Evolutionary conservation across 148 eudicot species (phyloP), one percentile per base, ranked within the genome.

Genomic region (Fagopyrum homotropicum): DNA sequence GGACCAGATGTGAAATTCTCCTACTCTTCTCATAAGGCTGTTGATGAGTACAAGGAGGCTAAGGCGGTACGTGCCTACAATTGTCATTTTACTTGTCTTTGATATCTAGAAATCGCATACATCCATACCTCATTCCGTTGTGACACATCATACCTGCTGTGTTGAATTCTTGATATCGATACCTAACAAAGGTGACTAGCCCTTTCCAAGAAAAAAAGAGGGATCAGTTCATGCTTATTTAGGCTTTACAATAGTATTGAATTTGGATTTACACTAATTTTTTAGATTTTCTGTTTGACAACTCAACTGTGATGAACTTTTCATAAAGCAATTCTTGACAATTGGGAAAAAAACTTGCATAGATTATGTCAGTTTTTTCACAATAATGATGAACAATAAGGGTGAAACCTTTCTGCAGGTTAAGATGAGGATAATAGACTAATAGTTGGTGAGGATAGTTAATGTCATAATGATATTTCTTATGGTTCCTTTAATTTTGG

Each of bases 21-120:
- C 19, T 91, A 91, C 75, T 82, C 91, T 69, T 89, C 90, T 19
- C 97, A 88, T 89, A 89, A 91, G 86, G 93, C 94, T 49, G 90
- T 91, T 48, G 77, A 81, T 11, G 97, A 91, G 76, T 91, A 85
- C 80, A 89, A 88, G 87, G 93, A 86, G 72, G 94, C 92, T 57
- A 89, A 89, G 82, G 89, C 86, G 77, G 97, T 91, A 88, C 69
- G 91, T 82, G 17, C 75, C 40, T 35, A 35, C 40, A 72, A 56
- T 56, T 5, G 3, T 49, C 44, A 50, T 51, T 73, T 52, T 52
- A 49, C 1, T 29, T 19, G 40, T 35, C 40, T 35, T 1, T 2
- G 40, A 35, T 35, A 35, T 35, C 40, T 35, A 35, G 40, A 35
- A 2, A 35, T 35, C 3, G 40, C 40, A 35, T 22, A 22, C 26